Evolutionary conservation across 441 rosid genomes (phyloP).

Genomic region (Flueggea neowawraea): DNA sequence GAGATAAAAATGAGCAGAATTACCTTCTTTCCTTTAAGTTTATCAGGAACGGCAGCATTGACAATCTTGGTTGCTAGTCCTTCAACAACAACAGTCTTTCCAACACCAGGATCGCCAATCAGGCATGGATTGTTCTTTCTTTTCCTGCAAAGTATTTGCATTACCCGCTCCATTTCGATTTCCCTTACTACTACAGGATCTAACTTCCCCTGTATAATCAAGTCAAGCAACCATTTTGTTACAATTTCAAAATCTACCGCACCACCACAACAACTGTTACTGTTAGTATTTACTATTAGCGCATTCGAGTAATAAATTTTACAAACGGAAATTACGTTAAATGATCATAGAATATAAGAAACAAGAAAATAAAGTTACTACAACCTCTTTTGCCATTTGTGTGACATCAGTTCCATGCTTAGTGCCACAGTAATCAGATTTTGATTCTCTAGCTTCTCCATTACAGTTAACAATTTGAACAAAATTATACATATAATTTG

Average conservation of each 20-base stretch:
- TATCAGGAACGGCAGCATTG: conserved; percentile 79
- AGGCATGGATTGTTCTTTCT: conserved; percentile 87
- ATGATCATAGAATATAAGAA: too few relatives aligned
- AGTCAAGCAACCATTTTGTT: background rate
- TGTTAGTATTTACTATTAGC: too few relatives aligned
- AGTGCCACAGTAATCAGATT: too few relatives aligned
- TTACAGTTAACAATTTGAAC: too few relatives aligned
- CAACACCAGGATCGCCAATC: conserved; percentile 94
- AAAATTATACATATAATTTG: too few relatives aligned
- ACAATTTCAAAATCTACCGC: background rate
- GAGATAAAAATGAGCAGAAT: background rate
- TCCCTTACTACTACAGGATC: conserved; percentile 93
- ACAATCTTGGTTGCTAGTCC: conserved; percentile 81
- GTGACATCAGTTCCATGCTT: conserved; percentile 2
- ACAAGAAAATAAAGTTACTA: background rate
- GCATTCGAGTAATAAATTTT: too few relatives aligned
- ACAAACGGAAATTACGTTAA: too few relatives aligned
- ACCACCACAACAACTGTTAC: background rate
- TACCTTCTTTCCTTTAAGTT: conserved; percentile 85
- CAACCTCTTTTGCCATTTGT: conserved; percentile 6
- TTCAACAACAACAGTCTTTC: conserved; percentile 88
- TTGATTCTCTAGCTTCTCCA: too few relatives aligned
- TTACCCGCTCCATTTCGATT: conserved; percentile 67
- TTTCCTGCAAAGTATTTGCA: conserved; percentile 73
- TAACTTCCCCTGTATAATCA: conserved; percentile 58